Conservation (phyloP, 768 basidiomycete genomes). For the Lactifluus hygrophoroides region DNA sequence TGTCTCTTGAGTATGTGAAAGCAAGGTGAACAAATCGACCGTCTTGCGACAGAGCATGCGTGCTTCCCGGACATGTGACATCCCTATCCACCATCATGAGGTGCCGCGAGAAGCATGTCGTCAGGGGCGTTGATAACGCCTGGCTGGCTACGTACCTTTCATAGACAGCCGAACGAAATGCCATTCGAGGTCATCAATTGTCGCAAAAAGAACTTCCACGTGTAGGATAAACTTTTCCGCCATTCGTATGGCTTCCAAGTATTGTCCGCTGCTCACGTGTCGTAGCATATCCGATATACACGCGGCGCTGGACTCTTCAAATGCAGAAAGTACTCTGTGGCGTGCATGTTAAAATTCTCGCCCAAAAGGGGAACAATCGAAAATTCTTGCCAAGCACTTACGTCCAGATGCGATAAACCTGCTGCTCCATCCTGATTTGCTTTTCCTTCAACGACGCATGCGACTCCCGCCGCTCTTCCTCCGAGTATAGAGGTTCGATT, state of each 20-base stretch:
- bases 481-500: constrained; percentile 46
- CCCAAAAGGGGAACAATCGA: not conserved
- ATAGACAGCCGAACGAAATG: constrained; percentile 70
- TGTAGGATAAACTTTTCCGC: constrained; percentile 98
- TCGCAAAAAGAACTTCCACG: constrained; percentile 94
- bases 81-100: no score
- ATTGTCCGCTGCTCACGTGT: constrained; percentile 94
- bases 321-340: constrained; percentile 87
- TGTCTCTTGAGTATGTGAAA: constrained; percentile 93
- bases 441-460: constrained; percentile 76
- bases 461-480: constrained; percentile 77
- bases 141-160: constrained; percentile 56
- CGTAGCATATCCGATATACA: constrained; percentile 99
- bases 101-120: not conserved
- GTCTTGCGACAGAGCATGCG: constrained; percentile 98
- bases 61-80: constrained; percentile 97
- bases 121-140: not conserved
- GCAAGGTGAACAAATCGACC: constrained; percentile 92
- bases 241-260: constrained; percentile 95
- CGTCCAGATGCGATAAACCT: constrained; percentile 99
- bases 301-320: constrained; percentile 98
- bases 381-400: constrained; percentile 34
- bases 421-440: constrained; percentile 91
- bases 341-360: constrained; percentile 7
- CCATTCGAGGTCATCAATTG: constrained; percentile 92